A percentile compares a stretch with the other conserved stretches of the same genome.
phyloP scores from a whole-genome alignment of 2,329 filamentous ascomycete genomes.

The Paracoccidioides lutzii region DNA sequence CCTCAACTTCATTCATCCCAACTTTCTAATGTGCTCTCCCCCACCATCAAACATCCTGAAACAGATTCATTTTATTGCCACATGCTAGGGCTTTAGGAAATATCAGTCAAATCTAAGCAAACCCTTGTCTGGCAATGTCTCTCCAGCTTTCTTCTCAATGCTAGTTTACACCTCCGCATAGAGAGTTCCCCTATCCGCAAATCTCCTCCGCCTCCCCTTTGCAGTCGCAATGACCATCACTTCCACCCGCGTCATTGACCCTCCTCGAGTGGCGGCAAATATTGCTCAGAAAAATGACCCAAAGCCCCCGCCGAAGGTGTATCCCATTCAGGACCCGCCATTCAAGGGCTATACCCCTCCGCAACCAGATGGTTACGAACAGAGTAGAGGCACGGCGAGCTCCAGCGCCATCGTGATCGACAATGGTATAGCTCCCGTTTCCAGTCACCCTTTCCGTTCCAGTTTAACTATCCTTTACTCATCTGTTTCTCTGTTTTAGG shows the following conservation, averaged over 20 bases:
- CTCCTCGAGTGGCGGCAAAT: constrained; percentile 28
- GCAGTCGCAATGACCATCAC: constrained; percentile 31
- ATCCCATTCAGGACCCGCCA: constrained; percentile 44
- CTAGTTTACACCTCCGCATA: neutral
- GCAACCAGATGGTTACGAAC: constrained; percentile 56
- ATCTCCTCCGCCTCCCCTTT: neutral
- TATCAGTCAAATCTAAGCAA: neutral
- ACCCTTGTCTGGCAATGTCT: neutral
- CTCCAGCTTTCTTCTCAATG: neutral
- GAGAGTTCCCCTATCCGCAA: neutral
- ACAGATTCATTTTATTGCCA: neutral
- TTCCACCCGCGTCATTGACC: constrained; percentile 24
- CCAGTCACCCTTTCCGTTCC: neutral
- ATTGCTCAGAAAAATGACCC: constrained; percentile 36
- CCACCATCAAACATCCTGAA: neutral
- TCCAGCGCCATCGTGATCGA: constrained; percentile 85
- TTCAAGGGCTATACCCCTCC: constrained; percentile 47
- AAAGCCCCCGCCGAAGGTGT: constrained; percentile 43
- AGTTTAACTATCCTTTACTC: neutral
- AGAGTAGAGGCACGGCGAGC: constrained; percentile 47
- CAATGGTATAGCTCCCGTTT: constrained; percentile 53
- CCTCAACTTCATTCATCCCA: neutral
- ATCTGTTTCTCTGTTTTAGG: constrained; percentile 39
- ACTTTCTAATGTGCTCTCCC: neutral
- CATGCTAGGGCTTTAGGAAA: neutral